Conservation (phyloP, 208 protist species). For the Herpetomonas muscarum region DNA sequence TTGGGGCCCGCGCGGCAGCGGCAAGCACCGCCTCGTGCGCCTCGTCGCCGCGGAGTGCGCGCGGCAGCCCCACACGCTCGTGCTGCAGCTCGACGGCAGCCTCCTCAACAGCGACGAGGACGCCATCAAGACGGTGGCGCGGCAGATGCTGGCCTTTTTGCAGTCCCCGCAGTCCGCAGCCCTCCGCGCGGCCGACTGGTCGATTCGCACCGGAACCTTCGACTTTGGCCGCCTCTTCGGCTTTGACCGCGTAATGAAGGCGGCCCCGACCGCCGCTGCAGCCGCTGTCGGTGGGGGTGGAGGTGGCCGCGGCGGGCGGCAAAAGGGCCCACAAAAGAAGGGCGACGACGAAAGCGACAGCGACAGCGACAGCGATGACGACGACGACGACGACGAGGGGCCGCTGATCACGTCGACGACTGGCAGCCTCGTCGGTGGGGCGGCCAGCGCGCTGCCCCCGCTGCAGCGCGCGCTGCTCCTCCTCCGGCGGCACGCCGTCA, state of each 20-base stretch:
- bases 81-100: constrained; percentile 63
- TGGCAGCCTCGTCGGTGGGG: constrained; percentile 46
- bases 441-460: constrained; percentile 59
- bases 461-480: constrained; percentile 72
- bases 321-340: background rate
- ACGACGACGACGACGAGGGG: constrained; percentile 12
- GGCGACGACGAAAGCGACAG: constrained; percentile 11
- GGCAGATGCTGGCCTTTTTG: constrained; percentile 67
- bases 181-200: constrained; percentile 43
- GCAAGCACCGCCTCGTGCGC: constrained; percentile 69
- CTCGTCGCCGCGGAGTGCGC: constrained; percentile 58
- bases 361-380: constrained; percentile 9
- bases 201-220: constrained; percentile 58
- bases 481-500: constrained; percentile 56
- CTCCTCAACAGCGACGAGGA: constrained; percentile 62
- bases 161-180: constrained; percentile 40
- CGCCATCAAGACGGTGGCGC: constrained; percentile 51
- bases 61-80: constrained; percentile 38
- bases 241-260: constrained; percentile 35
- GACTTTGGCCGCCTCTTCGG: constrained; percentile 76
- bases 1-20: constrained; percentile 69
- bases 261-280: constrained; percentile 2
- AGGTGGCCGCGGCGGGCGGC: background rate
- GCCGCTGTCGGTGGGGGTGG: constrained; percentile 1
- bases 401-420: constrained; percentile 60